Base-by-base conservation (phyloP, 371 early-diverging fungal species). In the Zopfochytrium polystomum region DNA sequence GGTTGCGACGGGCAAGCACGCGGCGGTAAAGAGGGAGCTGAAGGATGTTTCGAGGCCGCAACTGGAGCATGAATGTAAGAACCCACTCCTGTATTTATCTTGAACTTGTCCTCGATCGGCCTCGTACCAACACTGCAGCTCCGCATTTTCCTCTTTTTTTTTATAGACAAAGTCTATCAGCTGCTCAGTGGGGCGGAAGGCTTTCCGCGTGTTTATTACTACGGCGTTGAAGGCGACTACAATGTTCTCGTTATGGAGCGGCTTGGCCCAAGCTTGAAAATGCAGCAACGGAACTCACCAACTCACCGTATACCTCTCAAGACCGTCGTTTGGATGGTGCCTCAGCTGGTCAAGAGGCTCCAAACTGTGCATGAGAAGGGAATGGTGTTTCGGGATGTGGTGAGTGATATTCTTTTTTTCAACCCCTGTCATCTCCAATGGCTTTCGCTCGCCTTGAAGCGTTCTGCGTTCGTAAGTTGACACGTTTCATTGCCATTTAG, bases 1-100 rank as follows among this genome's bases (percentile, higher is more conserved):
- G 60, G 34, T 62, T 9, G 55, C 63, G 0, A 76, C 72, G 1
- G 51, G 63, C 7, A 63, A 69, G 52, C 60, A 65, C 26, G 80
- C 85, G 25, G 89, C 89, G 1, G 70, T 88, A 32, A 88, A 88
- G 72, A 58, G 86, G 25, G 89, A 88, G 46, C 48, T 11, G 70
- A 70, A 58, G 70, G 72, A 13, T 56, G 68, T 30, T 74, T 60
- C 63, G 66, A 73, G 67, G 63, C 72, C 6, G 26, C 78, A 3
- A 59, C 68, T 2, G 80, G 78, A 25, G 49, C 85, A 3, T 71
- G 78, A 52, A 47, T 18, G n/a, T 79, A 69, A 15, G 49, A 83
- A 9, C 84, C 84, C 15, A 66, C 62, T 5, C 78, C 72, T 46
- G 70, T 79, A 46, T 61, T 62, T 29, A 49, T 58, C 29, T 71